These are phyloP conservation scores for Aspergillus niger DNA, from an alignment of 2,329 filamentous ascomycete genomes.

Conservation along the genomic window DNA sequence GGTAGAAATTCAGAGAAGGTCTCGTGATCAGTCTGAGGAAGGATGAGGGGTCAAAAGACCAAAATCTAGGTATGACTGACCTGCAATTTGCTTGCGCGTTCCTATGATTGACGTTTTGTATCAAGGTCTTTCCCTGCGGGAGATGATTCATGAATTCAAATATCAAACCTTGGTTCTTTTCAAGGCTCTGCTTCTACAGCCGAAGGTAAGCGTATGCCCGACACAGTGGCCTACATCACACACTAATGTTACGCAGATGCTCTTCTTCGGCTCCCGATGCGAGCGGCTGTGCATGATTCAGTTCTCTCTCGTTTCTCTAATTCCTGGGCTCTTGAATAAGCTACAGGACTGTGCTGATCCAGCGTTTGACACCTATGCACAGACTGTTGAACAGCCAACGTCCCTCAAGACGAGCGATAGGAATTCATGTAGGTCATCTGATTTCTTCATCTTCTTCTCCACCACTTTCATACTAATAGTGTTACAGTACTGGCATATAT, in stretches of 20 bases:
- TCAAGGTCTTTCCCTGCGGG: conserved; percentile 71
- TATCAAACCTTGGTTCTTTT: conserved; percentile 92
- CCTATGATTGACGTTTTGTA: conserved; percentile 15
- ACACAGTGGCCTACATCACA: background rate
- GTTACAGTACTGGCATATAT: conserved; percentile 77
- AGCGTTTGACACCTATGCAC: conserved; percentile 81
- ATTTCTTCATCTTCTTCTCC: background rate
- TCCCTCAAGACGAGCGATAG: conserved; percentile 90
- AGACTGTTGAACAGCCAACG: conserved; percentile 72
- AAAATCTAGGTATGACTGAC: conserved; percentile 73
- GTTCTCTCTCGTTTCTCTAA: conserved; percentile 91
- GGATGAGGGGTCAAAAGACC: conserved; percentile 74
- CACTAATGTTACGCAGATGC: conserved; percentile 65
- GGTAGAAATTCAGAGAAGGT: conserved; percentile 82
- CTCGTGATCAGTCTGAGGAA: conserved; percentile 61
- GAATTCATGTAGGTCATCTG: conserved; percentile 61
- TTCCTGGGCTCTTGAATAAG: conserved; percentile 86
- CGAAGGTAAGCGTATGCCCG: conserved; percentile 65
- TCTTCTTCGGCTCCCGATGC: conserved; percentile 97
- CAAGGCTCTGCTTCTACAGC: conserved; percentile 90
- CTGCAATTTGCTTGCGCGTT: background rate
- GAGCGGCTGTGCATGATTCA: conserved; percentile 97
- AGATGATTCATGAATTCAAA: conserved; percentile 91
- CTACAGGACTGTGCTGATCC: conserved; percentile 96
- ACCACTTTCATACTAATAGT: conserved; percentile 27